Base-by-base conservation (phyloP, 1,284 basidiomycete genomes). In the Garcileccinum viscosum region DNA sequence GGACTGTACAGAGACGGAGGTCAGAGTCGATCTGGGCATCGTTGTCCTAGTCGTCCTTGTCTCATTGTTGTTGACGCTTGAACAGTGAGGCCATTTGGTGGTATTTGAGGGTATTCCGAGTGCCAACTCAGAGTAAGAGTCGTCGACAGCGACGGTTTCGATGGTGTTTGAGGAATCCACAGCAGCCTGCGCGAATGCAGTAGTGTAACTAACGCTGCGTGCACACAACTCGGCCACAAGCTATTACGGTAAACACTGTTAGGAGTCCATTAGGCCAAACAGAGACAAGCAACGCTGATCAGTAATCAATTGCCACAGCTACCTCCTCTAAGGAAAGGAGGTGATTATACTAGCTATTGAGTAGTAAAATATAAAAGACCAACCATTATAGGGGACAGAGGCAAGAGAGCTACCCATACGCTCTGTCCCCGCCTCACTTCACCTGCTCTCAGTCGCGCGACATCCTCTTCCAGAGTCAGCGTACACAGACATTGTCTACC, bases 1-100 rank as follows among this genome's bases (percentile, higher is more conserved):
- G 90, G 27, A 95, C 94, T 0, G 95, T 96, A 66, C 95, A 89
- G 66, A 98, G 86, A 40, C 94, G 90, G 11, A 96, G 86, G 75
- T 95, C 90, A 19, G 94, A 93, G 84, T 97, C 95, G 75, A 96
- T 92, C 65, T 83, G 84, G 58, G 68, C 71, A 67, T 81, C 76
- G 82, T 88, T 85, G 75, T 89, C 87, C 74, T 86, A 77, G 73
- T 89, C 87, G 74, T 86, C 78, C 72, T 90, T 88, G 78, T 84
- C 27, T 17, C 85, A 65, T 19, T 74, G 76, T 1, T 67, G 67
- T 30, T 76, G 67, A 32, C 81, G 80, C 69, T 73, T 81, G 73
- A 80, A 80, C 17, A 70, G 67, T 30, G 80, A 77, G 33, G 75
- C 69, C 81, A 80, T 82, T 66, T 44, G 12, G 50, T 64, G 69